phyloP scores from a whole-genome alignment of 768 basidiomycete genomes.

The Roridomyces roridus region DNA sequence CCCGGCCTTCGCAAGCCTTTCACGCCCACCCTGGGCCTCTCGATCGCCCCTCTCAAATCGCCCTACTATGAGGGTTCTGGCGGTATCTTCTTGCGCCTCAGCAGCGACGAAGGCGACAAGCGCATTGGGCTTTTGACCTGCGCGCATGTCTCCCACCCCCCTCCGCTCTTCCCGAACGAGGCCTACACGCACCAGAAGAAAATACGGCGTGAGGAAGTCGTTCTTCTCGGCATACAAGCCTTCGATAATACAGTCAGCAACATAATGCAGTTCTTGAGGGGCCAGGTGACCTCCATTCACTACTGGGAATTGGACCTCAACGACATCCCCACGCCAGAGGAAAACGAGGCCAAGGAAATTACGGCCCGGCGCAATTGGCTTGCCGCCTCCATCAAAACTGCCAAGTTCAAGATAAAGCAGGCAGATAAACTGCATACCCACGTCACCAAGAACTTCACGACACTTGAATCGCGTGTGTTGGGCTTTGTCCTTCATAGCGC shows the following conservation, averaged over 20 bases:
- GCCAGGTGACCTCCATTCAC: too few relatives aligned
- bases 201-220: constrained; percentile 37
- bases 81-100: constrained; percentile 37
- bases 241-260: too few relatives aligned
- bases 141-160: constrained; percentile 43
- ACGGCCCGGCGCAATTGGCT: constrained; percentile 29
- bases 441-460: constrained; percentile 31
- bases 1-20: constrained; percentile 38
- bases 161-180: constrained; percentile 31
- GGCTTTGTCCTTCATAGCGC: constrained; percentile 40
- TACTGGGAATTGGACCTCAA: too few relatives aligned
- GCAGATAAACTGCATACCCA: constrained; percentile 33
- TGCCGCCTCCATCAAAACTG: constrained; percentile 24
- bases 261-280: too few relatives aligned
- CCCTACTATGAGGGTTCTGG: constrained; percentile 45
- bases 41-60: constrained; percentile 36
- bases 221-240: constrained; percentile 40
- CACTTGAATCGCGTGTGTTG: constrained; percentile 33
- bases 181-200: constrained; percentile 18
- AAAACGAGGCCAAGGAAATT: constrained; percentile 11
- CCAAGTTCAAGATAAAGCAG: constrained; percentile 28
- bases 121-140: constrained; percentile 36
- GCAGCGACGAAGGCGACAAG: constrained; percentile 28
- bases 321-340: too few relatives aligned
- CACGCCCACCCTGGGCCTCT: constrained; percentile 41